Evolutionary conservation across 306 rosid species (phyloP), one percentile per base, ranked within the genome.

Genomic region (Quillaja saponaria): DNA sequence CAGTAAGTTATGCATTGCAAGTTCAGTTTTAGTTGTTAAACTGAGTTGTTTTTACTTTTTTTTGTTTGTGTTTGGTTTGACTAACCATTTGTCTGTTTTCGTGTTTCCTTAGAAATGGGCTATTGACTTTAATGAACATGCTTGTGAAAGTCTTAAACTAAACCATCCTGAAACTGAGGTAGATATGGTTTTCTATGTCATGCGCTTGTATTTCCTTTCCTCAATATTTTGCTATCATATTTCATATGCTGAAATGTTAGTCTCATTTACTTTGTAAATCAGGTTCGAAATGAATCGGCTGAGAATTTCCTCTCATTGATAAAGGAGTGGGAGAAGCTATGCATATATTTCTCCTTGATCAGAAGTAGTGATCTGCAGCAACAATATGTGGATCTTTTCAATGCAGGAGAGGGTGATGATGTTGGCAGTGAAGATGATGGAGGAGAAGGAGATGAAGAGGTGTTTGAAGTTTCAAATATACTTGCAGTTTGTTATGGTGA

Each of bases 251-350:
- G 16, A 14, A 25, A 20, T 28, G 37, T 10, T 42, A 0, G 28
- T 9, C 12, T 34, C 7, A 16, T 37, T 28, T 46, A 10, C 14
- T 8, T 6, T 72, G 50, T 42, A 34, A 50, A 49, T 45, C 78
- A 91, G 97, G 97, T 91, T 7, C 77, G 96, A 63, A 88, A 85
- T 50, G 97, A 88, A 76, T 12, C 78, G 0, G 96, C 97, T 0
- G 95, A 91, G 18, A 80, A 80, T 49, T 91, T 85, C 52, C 80
- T 88, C 9, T 17, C 67, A 3, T 56, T 91, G 51, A 15, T 91
- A 39, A 79, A 71, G 58, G 90, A 80, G 37, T 91, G 96, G 97
- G 84, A 77, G 64, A 71, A 51, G 18, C 60, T 91, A 1, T 85
- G 96, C n/a, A 18, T 51, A 6, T 80, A 71, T 52, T 84, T 80